Percentiles rank a stretch among this genome's conserved stretches.
Conservation (phyloP, 2,329 filamentous ascomycete species). For the Diaporthe citrichinensis region DNA sequence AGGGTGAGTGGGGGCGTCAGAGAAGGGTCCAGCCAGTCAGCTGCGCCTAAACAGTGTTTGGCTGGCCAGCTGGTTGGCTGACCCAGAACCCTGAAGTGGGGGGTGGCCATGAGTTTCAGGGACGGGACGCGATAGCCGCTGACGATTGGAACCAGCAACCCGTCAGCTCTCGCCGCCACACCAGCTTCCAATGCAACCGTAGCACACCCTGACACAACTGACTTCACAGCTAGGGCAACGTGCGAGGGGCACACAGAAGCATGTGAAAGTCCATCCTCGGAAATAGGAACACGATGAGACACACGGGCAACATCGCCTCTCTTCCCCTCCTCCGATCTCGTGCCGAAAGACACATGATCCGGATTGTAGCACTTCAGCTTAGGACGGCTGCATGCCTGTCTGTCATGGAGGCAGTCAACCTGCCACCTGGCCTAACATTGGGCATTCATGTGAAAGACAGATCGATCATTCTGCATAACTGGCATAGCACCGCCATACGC, state of each 20-base stretch:
- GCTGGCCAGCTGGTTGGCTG: conserved; percentile 11
- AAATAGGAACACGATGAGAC: background rate
- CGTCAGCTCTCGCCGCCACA: conserved; percentile 22
- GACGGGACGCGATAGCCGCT: conserved; percentile 28
- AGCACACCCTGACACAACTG: conserved; percentile 23
- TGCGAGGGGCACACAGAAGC: background rate
- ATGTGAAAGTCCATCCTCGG: conserved; percentile 29
- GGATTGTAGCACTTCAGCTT: background rate
- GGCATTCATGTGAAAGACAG: conserved; percentile 19
- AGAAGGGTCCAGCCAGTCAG: conserved; percentile 14
- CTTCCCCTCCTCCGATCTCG: conserved; percentile 20
- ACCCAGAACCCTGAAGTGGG: conserved; percentile 2
- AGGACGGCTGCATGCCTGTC: background rate
- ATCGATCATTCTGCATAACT: background rate
- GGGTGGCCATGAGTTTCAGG: conserved; percentile 26
- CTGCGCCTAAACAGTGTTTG: background rate
- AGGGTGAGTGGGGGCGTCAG: conserved; percentile 16
- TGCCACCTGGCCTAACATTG: background rate
- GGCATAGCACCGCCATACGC: background rate
- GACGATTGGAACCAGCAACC: conserved; percentile 28
- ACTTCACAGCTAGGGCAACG: conserved; percentile 3
- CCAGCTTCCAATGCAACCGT: conserved; percentile 6
- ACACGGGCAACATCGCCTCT: background rate
- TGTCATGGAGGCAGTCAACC: background rate
- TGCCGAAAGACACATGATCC: conserved; percentile 27